Evolutionary conservation across 345 rosid species (phyloP).

Genomic region (Anastatica hierochuntica): DNA sequence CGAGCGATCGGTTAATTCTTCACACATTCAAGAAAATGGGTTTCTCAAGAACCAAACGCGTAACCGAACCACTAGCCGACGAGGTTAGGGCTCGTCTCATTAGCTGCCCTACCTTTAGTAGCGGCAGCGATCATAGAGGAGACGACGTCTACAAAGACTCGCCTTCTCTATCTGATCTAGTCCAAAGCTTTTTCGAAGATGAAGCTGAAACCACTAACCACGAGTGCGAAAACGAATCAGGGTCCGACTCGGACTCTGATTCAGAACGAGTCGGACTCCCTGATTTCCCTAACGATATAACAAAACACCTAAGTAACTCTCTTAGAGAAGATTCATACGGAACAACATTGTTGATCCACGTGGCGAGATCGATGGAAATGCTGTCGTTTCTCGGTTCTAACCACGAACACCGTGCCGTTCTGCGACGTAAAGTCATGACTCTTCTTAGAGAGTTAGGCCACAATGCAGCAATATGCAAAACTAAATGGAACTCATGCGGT

Average conservation of each 20-base stretch:
- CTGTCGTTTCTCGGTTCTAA: constrained; percentile 25
- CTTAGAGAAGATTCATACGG: constrained; percentile 53
- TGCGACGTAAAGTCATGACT: constrained; percentile 49
- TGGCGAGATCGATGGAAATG: constrained; percentile 37
- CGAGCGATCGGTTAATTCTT: background rate
- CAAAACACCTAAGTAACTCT: background rate
- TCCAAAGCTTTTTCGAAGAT: constrained; percentile 60
- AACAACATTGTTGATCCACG: constrained; percentile 32
- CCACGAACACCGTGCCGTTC: constrained; percentile 19
- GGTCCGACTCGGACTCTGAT: constrained; percentile 45
- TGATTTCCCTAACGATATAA: constrained; percentile 28
- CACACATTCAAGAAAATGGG: constrained; percentile 12
- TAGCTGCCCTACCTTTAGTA: constrained; percentile 40
- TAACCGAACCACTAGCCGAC: constrained; percentile 50
- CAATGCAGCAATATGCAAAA: constrained; percentile 88
- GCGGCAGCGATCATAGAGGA: constrained; percentile 78
- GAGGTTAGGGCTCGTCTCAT: constrained; percentile 57
- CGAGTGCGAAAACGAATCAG: constrained; percentile 9
- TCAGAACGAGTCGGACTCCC: constrained; percentile 31
- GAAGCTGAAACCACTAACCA: constrained; percentile 1
- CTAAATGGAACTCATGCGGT: constrained; percentile 53
- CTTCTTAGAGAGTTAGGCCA: constrained; percentile 51
- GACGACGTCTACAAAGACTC: constrained; percentile 30
- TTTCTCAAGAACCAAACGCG: constrained; percentile 39
- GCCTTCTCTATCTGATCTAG: constrained; percentile 70